Base-by-base conservation (phyloP, 73 alveolate species). In the Uronychia setigera region DNA sequence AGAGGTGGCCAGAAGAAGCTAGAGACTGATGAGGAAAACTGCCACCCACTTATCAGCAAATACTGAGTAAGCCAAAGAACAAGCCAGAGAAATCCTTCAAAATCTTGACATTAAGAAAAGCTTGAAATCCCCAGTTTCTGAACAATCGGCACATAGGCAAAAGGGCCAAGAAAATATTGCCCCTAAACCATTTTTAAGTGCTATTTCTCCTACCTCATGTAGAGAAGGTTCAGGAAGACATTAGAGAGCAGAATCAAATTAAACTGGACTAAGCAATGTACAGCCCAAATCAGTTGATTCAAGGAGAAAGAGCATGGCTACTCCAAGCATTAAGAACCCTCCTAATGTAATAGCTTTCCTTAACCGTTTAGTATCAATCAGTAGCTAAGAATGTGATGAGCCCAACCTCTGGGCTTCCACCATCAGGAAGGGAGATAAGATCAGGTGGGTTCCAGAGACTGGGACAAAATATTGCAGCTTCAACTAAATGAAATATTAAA, bases 371-470 rank as follows among this genome's bases (percentile, higher is more conserved):
- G n/a, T n/a, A n/a, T n/a, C n/a, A n/a, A n/a, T n/a, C n/a, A n/a
- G n/a, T n/a, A n/a, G n/a, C 19, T 46, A 46, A 46, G n/a, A 46
- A 19, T 19, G 19, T 46, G n/a, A 46, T 46, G 67, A 46, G 67
- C 19, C 67, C 67, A 5, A 46, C 67, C 19, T 5, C 67, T 46
- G 67, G 67, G 19, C n/a, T 46, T 46, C 67, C 87, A 26, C 33
- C 31, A 1, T 58, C 87, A 26, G 79, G 58, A 59, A 86, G 92
- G 79, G 87, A 79, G 58, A 86, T 86, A 9, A 78, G 92, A 78
- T 76, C 92, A 58, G 92, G 92, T 1, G 92, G 92, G 1, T 86
- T 86, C 80, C 83, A 86, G 46, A 86, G 67, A 59, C 77, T 86
- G 31, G 92, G 92, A 11, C 59, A 32, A 26, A 26, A 79, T 14